Conservation (phyloP, 192 early-diverging fungal species). For the Mortierella hygrophila region DNA sequence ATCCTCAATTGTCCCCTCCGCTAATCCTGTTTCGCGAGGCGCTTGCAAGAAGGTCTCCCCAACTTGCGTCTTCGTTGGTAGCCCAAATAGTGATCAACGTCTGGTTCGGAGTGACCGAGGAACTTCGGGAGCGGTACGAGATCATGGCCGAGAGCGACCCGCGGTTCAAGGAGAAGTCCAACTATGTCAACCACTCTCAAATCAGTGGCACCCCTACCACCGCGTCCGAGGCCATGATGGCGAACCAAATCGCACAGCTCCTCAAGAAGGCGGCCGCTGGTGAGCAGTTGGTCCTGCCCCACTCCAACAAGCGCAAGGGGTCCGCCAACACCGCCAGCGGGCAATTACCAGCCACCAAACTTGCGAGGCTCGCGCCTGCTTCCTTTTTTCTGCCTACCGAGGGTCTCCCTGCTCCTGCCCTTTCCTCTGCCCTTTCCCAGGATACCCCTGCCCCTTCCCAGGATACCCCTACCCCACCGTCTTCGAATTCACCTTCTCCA, state of each 20-base stretch:
- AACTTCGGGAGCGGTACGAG: conserved; percentile 1
- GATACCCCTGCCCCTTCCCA: not conserved
- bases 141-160: conserved; percentile 6
- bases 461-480: not conserved
- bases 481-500: too few relatives aligned
- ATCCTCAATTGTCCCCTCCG: conserved; percentile 10
- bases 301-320: not conserved
- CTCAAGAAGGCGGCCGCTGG: not conserved
- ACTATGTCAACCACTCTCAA: not conserved
- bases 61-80: conserved; percentile 9
- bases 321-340: not conserved
- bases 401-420: not conserved
- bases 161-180: not conserved
- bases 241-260: conserved; percentile 1
- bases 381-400: not conserved
- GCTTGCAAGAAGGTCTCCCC: conserved; percentile 8
- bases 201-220: conserved; percentile 6
- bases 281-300: not conserved
- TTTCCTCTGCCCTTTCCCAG: not conserved
- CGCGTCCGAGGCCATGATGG: conserved; percentile 9
- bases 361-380: not conserved
- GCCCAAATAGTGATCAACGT: conserved; percentile 10
- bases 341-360: not conserved
- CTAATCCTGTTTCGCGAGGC: conserved; percentile 8
- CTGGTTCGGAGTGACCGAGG: conserved; percentile 6